These are phyloP conservation scores for Sphaerulina musiva DNA, from an alignment of 2,329 filamentous ascomycete species.

Conservation along the genomic window DNA sequence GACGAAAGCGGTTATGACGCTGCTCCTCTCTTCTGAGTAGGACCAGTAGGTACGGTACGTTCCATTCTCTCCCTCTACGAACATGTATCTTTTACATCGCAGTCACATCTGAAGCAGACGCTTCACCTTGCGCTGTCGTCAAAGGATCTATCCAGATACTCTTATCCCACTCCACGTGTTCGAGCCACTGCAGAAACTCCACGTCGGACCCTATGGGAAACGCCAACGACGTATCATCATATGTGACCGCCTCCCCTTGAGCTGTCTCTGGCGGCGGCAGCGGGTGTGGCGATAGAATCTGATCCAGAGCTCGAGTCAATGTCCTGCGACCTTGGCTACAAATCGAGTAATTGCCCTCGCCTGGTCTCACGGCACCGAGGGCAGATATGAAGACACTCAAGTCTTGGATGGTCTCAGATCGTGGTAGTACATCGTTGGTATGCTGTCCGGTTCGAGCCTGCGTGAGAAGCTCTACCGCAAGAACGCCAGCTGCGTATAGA, in stretches of 20 bases:
- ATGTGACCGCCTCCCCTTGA: conserved; percentile 3
- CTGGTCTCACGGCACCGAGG: conserved; percentile 36
- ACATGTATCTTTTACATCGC: too few species aligned
- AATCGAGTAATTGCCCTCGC: conserved; percentile 37
- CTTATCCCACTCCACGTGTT: conserved; percentile 33
- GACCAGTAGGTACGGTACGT: too few species aligned
- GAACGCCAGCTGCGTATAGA: conserved; percentile 39
- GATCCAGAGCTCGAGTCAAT: conserved; percentile 40
- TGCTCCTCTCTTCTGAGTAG: too few species aligned
- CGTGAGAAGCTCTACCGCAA: conserved; percentile 41
- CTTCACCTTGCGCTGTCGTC: background rate
- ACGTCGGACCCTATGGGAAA: conserved; percentile 37
- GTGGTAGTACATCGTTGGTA: conserved; percentile 34
- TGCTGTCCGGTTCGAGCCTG: conserved; percentile 35
- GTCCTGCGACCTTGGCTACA: conserved; percentile 40
- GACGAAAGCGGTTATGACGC: too few species aligned
- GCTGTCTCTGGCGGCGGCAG: conserved; percentile 12
- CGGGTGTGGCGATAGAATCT: conserved; percentile 33
- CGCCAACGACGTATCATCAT: conserved; percentile 32
- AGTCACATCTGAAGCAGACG: background rate
- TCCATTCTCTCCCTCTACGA: too few species aligned
- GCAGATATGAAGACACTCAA: conserved; percentile 42
- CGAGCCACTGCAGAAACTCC: conserved; percentile 41
- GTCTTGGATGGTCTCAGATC: conserved; percentile 42
- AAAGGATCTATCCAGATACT: conserved; percentile 10